Conservation (phyloP, 169 alveolate genomes). For the Eimeria necatrix region DNA sequence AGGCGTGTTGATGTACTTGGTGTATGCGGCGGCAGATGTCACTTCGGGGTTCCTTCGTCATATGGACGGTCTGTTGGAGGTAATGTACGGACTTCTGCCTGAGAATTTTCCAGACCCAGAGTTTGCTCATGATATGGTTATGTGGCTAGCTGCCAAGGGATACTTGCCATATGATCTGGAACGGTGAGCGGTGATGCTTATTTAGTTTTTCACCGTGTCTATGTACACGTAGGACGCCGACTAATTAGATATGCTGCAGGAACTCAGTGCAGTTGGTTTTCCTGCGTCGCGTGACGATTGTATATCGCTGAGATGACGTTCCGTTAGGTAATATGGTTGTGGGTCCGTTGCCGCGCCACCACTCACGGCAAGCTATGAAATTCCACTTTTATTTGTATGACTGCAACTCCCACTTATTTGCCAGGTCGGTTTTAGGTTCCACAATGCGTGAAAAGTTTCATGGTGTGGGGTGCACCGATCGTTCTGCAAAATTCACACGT, state of each 20-base stretch:
- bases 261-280: background rate
- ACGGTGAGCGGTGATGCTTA: slow-evolving; percentile 37
- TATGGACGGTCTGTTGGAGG: slow-evolving; percentile 74
- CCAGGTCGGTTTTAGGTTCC: too few species aligned
- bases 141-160: slow-evolving; percentile 77
- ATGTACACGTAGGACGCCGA: background rate
- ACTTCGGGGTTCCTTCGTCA: slow-evolving; percentile 59
- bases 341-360: background rate
- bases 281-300: background rate
- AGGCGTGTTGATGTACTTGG: slow-evolving; percentile 41
- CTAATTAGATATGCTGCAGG: too few species aligned
- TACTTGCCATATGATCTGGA: slow-evolving; percentile 79
- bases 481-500: too few species aligned
- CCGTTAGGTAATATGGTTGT: background rate
- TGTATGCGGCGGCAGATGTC: slow-evolving; percentile 55
- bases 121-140: slow-evolving; percentile 78
- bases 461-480: too few species aligned
- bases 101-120: slow-evolving; percentile 80
- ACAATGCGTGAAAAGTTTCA: too few species aligned
- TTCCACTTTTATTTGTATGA: too few species aligned
- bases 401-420: too few species aligned
- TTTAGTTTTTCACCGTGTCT: background rate
- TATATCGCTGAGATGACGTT: too few species aligned
- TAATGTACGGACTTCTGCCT: slow-evolving; percentile 29
- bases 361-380: too few species aligned